phyloP scores from a whole-genome alignment of 495 filamentous ascomycete genomes.

The Aspergillus bridgeri region DNA sequence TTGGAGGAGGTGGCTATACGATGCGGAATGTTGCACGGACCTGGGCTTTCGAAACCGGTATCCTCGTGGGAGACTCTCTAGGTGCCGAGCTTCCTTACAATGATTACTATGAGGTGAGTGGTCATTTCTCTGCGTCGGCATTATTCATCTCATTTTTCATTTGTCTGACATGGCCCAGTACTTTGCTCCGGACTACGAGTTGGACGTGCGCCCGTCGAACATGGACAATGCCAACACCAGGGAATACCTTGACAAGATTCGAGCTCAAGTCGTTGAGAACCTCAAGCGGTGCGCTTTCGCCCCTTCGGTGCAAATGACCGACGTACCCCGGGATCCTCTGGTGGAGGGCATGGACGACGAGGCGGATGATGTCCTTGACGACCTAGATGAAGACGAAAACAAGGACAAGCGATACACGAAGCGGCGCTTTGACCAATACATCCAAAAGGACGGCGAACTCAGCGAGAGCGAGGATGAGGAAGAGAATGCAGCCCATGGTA shows the following conservation, averaged over 20 bases:
- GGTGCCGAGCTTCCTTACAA: slow-evolving; percentile 85
- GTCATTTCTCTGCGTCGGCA: neutral
- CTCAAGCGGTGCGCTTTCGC: slow-evolving; percentile 82
- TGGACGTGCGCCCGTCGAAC: slow-evolving; percentile 92
- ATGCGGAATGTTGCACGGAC: slow-evolving; percentile 98
- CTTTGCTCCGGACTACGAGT: slow-evolving; percentile 93
- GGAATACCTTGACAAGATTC: slow-evolving; percentile 97
- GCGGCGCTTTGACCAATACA: slow-evolving; percentile 75
- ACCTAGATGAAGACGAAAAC: slow-evolving; percentile 86
- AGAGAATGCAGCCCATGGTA: slow-evolving; percentile 67
- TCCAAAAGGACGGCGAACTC: slow-evolving; percentile 69
- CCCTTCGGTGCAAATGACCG: slow-evolving; percentile 91
- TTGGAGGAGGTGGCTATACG: slow-evolving; percentile 96
- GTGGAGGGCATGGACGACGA: slow-evolving; percentile 73
- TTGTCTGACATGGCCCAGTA: slow-evolving; percentile 57
- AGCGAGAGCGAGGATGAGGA: slow-evolving; percentile 92
- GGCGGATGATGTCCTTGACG: slow-evolving; percentile 82
- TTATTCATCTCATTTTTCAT: neutral
- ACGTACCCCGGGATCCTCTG: slow-evolving; percentile 75
- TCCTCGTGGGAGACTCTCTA: slow-evolving; percentile 79
- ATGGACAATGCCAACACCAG: slow-evolving; percentile 98
- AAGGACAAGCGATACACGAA: slow-evolving; percentile 81
- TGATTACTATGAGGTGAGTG: slow-evolving; percentile 91
- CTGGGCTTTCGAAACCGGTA: slow-evolving; percentile 95
- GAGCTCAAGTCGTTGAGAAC: slow-evolving; percentile 86